phyloP scores from a whole-genome alignment of 2,329 filamentous ascomycete species.

The Hymenoscyphus fraxineus region DNA sequence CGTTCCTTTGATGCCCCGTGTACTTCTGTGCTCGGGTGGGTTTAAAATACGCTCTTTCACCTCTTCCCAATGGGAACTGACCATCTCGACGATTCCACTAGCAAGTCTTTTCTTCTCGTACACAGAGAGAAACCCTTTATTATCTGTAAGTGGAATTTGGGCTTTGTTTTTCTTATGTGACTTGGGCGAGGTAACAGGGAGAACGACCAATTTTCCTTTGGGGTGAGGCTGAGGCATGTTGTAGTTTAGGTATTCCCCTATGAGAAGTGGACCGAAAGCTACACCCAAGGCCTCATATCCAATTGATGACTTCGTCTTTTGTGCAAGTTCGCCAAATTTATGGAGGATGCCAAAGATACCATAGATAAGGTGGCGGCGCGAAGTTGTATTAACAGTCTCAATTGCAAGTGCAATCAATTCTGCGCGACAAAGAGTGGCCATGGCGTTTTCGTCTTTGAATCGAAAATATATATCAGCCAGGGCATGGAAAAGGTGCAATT shows the following conservation, averaged over 20 bases:
- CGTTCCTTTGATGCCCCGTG: constrained; percentile 15
- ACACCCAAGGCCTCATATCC: constrained; percentile 60
- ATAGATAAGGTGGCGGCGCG: constrained; percentile 60
- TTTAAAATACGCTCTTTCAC: constrained; percentile 53
- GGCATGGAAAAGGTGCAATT: constrained; percentile 57
- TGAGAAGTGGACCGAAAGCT: constrained; percentile 60
- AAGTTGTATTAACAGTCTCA: constrained; percentile 54
- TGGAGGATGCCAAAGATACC: constrained; percentile 64
- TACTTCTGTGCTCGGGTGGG: constrained; percentile 15
- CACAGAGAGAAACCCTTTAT: constrained; percentile 25
- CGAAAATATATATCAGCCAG: constrained; percentile 58
- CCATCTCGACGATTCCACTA: constrained; percentile 60
- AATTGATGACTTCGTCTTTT: constrained; percentile 59
- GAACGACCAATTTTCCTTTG: constrained; percentile 27
- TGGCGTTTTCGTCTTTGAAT: constrained; percentile 49
- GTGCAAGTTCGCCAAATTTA: constrained; percentile 55
- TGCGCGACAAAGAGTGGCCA: constrained; percentile 41
- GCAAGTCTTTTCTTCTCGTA: constrained; percentile 57
- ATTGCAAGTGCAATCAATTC: constrained; percentile 64
- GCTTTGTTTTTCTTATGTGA: constrained; percentile 41
- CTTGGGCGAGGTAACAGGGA: constrained; percentile 38
- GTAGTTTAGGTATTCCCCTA: constrained; percentile 56
- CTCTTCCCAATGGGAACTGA: constrained; percentile 63
- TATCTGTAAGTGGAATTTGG: constrained; percentile 27
- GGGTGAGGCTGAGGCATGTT: constrained; percentile 33